Percentiles rank a stretch among this genome's conserved stretches.
Conservation (phyloP, 129 eudicot species). For the Artemisia annua region DNA sequence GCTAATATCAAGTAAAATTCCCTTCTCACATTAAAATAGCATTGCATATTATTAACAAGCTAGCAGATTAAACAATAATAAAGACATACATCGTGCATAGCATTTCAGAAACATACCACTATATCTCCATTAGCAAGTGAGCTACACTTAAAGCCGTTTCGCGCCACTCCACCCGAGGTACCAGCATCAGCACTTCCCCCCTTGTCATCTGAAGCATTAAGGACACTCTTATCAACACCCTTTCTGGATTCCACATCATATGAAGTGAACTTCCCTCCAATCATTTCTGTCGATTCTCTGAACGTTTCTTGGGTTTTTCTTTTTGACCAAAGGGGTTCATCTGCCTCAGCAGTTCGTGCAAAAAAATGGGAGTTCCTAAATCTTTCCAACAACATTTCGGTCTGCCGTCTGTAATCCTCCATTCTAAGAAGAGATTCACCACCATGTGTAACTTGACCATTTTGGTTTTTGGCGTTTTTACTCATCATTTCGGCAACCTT, state of each 20-base stretch:
- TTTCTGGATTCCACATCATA: constrained; percentile 20
- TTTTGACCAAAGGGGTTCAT: constrained; percentile 88
- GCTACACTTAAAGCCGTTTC: constrained; percentile 72
- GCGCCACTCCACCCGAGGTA: constrained; percentile 89
- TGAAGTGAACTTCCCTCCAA: constrained; percentile 38
- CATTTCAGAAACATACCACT: constrained; percentile 77
- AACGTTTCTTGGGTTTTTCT: constrained; percentile 48
- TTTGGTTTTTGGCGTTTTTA: constrained; percentile 56
- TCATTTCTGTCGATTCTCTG: constrained; percentile 45
- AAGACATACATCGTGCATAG: neutral
- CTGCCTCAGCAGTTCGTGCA: constrained; percentile 77
- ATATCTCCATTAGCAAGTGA: constrained; percentile 93
- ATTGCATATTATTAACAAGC: constrained; percentile 2
- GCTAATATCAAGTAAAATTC: too few species aligned
- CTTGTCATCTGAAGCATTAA: constrained; percentile 65
- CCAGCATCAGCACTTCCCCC: constrained; percentile 78
- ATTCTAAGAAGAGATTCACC: constrained; percentile 82
- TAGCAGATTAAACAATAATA: neutral
- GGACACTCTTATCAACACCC: constrained; percentile 17
- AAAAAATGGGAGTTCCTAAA: constrained; percentile 83
- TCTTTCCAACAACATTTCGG: constrained; percentile 67
- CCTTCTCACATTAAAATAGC: too few species aligned
- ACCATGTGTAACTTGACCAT: constrained; percentile 52
- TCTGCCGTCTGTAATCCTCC: constrained; percentile 84
- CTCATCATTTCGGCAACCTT: constrained; percentile 95